These are phyloP conservation scores for Aspergillus egyptiacus DNA, from an alignment of 495 filamentous ascomycete species.

Conservation along the genomic window DNA sequence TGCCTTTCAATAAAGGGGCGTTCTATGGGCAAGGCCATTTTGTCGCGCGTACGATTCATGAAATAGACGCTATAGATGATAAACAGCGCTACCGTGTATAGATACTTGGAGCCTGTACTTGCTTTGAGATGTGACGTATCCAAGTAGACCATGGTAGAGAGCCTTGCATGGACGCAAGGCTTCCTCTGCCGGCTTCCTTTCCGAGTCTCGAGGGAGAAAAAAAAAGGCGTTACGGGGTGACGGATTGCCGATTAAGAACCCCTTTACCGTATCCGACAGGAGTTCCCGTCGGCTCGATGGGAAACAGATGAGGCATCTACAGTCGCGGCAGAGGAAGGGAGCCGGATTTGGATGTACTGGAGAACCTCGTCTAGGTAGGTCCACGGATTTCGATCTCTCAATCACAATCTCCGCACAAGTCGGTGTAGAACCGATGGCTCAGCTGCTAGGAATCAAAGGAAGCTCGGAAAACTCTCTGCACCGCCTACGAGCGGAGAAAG, in stretches of 20 bases:
- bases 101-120: not conserved
- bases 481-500: not conserved
- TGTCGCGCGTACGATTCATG: conserved; percentile 5
- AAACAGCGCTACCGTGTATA: conserved; percentile 5
- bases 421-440: not conserved
- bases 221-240: too few relatives aligned
- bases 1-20: conserved; percentile 32
- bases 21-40: not conserved
- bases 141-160: not conserved
- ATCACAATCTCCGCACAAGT: too few relatives aligned
- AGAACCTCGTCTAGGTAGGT: too few relatives aligned
- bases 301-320: too few relatives aligned
- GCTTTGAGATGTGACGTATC: conserved; percentile 4
- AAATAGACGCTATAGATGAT: conserved; percentile 1
- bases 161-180: conserved; percentile 14
- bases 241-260: not conserved
- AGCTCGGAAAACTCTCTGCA: too few relatives aligned
- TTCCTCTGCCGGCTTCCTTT: not conserved
- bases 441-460: too few relatives aligned
- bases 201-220: too few relatives aligned
- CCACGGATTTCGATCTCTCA: too few relatives aligned
- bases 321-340: too few relatives aligned
- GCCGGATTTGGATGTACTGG: too few relatives aligned
- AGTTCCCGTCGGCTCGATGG: too few relatives aligned
- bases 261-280: not conserved